Base-by-base conservation (phyloP, 352 stramenopile species). In the Globisporangium canariense region DNA sequence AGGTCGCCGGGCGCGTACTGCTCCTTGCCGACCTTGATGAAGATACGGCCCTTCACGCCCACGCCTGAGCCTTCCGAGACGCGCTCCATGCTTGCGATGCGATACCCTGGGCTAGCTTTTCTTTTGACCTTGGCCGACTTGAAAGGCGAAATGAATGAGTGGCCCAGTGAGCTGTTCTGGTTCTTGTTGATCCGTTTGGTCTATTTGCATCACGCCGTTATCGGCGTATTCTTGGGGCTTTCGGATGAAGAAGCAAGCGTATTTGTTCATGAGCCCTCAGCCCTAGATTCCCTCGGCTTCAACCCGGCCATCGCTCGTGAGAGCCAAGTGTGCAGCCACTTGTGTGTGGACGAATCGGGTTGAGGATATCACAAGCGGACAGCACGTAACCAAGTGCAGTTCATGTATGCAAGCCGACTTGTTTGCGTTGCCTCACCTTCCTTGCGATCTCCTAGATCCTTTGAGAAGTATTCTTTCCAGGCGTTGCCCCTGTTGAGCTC, bases 21-120 rank as follows among this genome's bases (percentile, higher is more conserved):
- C 46, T 67, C 62, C 45, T 62, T 62, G 62, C 58, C 62, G 62
- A 62, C 34, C 38, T 62, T 67, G 53, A 67, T 52, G 62, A 67
- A 62, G 32, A 67, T 67, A 16, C 52, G 40, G 3, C 62, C 62
- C 34, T 55, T 55, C 18, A 67, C 62, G 7, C 62, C 62, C 28
- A 67, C 62, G 14, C 62, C 55, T 14, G 53, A 67, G 40, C 46
- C 53, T 62, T 67, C 62, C 38, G 62, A 61, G 10, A 62, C 46
- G n/a, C 62, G 60, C 22, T 66, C 60, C 60, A 66, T 66, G 18
- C n/a, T 13, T 56, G 28, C 28, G 1, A 22, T 28, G 4, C 5
- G 43, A 5, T 36, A 36, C 7, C n/a, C 9, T 4, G 22, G 36
- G 36, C 43, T 20, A 22, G 1, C 18, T 49, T 11, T 20, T 10